These are phyloP conservation scores for Mycena belliarum DNA, from an alignment of 768 basidiomycete genomes.

Conservation along the genomic window DNA sequence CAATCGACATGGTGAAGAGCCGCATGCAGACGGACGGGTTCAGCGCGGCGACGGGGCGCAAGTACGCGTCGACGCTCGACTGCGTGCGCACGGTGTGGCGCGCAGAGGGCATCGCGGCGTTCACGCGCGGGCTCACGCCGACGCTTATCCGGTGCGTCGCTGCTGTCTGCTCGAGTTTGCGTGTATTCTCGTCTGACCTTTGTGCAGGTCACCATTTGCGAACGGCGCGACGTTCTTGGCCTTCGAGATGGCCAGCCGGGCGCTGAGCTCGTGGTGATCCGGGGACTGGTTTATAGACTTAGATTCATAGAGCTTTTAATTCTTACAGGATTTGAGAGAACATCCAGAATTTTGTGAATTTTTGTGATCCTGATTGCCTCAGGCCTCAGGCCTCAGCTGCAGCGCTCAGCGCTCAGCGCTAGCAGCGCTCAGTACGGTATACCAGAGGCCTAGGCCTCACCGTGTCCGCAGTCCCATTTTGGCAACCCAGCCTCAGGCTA, in stretches of 20 bases:
- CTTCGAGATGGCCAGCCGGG: constrained; percentile 87
- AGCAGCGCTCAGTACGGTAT: too few relatives aligned
- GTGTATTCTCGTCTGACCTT: neutral
- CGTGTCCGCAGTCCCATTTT: too few relatives aligned
- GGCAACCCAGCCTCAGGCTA: too few relatives aligned
- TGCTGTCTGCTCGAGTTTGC: neutral
- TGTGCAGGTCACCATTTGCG: constrained; percentile 85
- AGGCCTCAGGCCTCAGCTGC: too few relatives aligned
- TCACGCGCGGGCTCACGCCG: constrained; percentile 88
- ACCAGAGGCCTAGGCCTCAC: too few relatives aligned
- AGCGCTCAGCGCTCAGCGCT: too few relatives aligned
- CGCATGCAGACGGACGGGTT: constrained; percentile 96
- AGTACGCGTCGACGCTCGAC: constrained; percentile 81
- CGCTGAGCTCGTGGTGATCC: constrained; percentile 45
- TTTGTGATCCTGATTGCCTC: too few relatives aligned
- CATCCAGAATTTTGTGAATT: too few relatives aligned
- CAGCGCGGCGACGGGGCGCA: constrained; percentile 68
- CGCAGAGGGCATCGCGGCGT: constrained; percentile 81
- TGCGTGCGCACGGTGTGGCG: constrained; percentile 83
- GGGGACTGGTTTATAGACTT: constrained; percentile 4
- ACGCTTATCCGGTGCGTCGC: constrained; percentile 81
- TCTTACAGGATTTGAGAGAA: too few relatives aligned
- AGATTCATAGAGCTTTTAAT: neutral
- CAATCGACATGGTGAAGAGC: constrained; percentile 95
- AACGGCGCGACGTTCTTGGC: constrained; percentile 97